Conservation (phyloP, 306 rosid genomes). For the Datisca glomerata region DNA sequence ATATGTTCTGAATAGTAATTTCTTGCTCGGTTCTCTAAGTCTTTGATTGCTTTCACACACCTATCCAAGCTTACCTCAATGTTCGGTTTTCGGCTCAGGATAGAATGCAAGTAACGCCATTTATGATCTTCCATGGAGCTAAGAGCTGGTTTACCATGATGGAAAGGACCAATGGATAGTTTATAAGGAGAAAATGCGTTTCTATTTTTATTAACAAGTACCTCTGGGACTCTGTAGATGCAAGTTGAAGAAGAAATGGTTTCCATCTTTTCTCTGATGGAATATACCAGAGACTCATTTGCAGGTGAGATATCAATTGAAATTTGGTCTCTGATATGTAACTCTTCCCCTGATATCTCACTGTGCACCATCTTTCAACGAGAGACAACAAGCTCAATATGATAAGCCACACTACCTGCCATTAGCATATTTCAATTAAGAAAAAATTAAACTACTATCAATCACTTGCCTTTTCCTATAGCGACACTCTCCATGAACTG, state of each 20-base stretch:
- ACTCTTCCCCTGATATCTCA: constrained; percentile 1
- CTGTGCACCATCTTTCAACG: constrained; percentile 16
- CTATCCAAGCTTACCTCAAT: constrained; percentile 20
- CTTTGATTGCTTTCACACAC: constrained; percentile 25
- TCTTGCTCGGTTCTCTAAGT: constrained; percentile 29
- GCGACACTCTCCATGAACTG: too few species aligned
- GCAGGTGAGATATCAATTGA: constrained; percentile 4
- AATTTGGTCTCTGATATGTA: constrained; percentile 5
- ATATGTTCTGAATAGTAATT: constrained; percentile 20
- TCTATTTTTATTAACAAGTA: neutral
- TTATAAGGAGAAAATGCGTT: constrained; percentile 14
- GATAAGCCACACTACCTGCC: too few species aligned
- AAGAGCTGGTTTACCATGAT: constrained; percentile 10
- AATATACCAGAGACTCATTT: constrained; percentile 22
- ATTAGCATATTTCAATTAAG: too few species aligned
- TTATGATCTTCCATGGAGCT: constrained; percentile 20
- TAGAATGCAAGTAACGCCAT: constrained; percentile 37
- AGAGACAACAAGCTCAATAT: too few species aligned
- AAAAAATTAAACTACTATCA: too few species aligned
- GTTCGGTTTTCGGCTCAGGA: constrained; percentile 33
- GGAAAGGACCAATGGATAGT: constrained; percentile 49
- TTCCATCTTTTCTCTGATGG: constrained; percentile 35
- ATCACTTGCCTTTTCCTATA: too few species aligned
- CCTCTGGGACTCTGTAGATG: constrained; percentile 31
- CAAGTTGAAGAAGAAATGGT: constrained; percentile 16